Conservation (phyloP, 441 rosid genomes). For the Erodium moschatum region DNA sequence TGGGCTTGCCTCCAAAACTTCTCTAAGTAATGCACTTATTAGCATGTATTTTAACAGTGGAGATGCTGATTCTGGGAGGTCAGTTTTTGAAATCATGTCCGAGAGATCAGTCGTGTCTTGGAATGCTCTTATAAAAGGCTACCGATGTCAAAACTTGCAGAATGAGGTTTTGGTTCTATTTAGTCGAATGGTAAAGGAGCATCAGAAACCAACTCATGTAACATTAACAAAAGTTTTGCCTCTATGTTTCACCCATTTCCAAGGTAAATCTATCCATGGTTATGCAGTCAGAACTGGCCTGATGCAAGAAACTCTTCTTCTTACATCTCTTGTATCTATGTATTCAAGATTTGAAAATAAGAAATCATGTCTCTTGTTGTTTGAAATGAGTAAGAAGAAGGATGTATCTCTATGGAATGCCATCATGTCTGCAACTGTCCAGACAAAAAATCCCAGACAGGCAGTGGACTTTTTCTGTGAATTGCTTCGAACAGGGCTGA, state of each 20-base stretch:
- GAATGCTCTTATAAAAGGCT: slow-evolving; percentile 31
- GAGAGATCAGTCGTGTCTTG: slow-evolving; percentile 27
- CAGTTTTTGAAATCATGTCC: slow-evolving; percentile 25
- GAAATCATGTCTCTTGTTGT: slow-evolving; percentile 23
- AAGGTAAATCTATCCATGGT: slow-evolving; percentile 39
- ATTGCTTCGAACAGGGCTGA: slow-evolving; percentile 21
- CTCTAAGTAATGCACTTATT: slow-evolving; percentile 28
- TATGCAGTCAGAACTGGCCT: slow-evolving; percentile 31
- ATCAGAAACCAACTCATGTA: slow-evolving; percentile 27
- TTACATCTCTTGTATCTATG: slow-evolving; percentile 36
- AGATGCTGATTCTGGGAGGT: slow-evolving; percentile 23
- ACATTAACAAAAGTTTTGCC: slow-evolving; percentile 38
- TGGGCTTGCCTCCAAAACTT: slow-evolving; percentile 21
- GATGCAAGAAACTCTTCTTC: slow-evolving; percentile 26
- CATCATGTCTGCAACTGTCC: slow-evolving; percentile 25
- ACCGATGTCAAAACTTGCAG: slow-evolving; percentile 19
- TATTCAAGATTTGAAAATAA: slow-evolving; percentile 36
- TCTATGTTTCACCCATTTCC: slow-evolving; percentile 25
- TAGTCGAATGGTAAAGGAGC: slow-evolving; percentile 22
- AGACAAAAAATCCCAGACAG: slow-evolving; percentile 15
- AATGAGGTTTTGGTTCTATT: slow-evolving; percentile 22
- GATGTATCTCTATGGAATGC: slow-evolving; percentile 43
- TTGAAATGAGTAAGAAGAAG: slow-evolving; percentile 25
- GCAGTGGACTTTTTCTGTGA: slow-evolving; percentile 24
- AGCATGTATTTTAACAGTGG: slow-evolving; percentile 26